A percentile compares a stretch with the other conserved stretches of the same genome.
Conservation (phyloP, 805 yeast species). For the Candida succiphila region DNA sequence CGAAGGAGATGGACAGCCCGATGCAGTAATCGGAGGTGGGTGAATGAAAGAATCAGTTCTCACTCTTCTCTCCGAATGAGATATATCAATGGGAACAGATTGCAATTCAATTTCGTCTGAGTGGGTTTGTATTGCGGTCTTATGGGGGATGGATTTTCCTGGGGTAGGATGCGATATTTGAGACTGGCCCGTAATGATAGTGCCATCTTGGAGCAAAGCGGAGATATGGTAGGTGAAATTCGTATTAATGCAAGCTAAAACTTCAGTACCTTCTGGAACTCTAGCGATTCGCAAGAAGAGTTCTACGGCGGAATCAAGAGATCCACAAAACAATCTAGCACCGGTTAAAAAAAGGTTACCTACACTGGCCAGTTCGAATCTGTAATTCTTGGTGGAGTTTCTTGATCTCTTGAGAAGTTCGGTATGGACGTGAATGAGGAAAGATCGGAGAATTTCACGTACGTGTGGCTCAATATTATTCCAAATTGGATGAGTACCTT, state of each 20-base stretch:
- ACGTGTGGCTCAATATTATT: conserved; percentile 42
- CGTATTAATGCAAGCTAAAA: conserved; percentile 76
- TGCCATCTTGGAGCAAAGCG: conserved; percentile 61
- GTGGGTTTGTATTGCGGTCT: not conserved
- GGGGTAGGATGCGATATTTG: conserved; percentile 82
- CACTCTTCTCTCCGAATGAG: conserved; percentile 1
- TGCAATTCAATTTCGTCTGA: too few relatives aligned
- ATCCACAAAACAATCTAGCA: conserved; percentile 71
- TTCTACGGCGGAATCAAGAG: conserved; percentile 78
- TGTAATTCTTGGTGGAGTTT: conserved; percentile 46
- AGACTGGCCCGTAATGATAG: conserved; percentile 78
- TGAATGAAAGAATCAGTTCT: conserved; percentile 9
- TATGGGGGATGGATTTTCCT: not conserved
- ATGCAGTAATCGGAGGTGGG: conserved; percentile 13
- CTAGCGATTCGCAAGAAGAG: conserved; percentile 55
- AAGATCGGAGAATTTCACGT: conserved; percentile 67
- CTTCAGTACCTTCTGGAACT: conserved; percentile 40
- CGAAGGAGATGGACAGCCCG: conserved; percentile 9
- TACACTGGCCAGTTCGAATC: conserved; percentile 68
- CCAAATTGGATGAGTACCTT: conserved; percentile 73
- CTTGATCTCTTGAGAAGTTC: conserved; percentile 64
- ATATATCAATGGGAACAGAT: not conserved
- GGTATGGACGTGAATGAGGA: conserved; percentile 68
- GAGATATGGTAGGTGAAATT: conserved; percentile 82
- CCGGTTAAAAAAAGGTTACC: conserved; percentile 85